A percentile compares a stretch with the other conserved stretches of the same genome.
These are phyloP conservation scores for Pseudogymnoascus sp. DNA, from an alignment of 2,329 filamentous ascomycete genomes.

Conservation along the genomic window DNA sequence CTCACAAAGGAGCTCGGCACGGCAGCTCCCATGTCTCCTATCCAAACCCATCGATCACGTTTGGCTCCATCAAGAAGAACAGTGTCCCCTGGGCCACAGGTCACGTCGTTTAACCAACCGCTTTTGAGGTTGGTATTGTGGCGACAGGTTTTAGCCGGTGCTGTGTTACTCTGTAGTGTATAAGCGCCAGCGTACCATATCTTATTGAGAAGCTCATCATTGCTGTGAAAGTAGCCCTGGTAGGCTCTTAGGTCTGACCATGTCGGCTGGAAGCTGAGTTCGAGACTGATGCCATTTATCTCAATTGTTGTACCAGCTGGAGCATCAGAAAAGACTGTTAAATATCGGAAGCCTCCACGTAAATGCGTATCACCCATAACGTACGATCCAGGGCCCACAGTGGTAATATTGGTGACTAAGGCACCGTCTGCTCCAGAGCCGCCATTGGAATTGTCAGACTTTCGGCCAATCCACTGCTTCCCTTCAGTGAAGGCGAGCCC, in stretches of 20 bases:
- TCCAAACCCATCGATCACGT: slow-evolving; percentile 48
- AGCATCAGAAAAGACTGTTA: slow-evolving; percentile 29
- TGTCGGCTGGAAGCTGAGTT: slow-evolving; percentile 34
- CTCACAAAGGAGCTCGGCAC: slow-evolving; percentile 43
- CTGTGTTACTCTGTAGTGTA: slow-evolving; percentile 21
- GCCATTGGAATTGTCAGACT: slow-evolving; percentile 42
- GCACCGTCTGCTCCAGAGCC: slow-evolving; percentile 39
- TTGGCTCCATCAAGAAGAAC: slow-evolving; percentile 44
- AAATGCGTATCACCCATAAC: slow-evolving; percentile 37
- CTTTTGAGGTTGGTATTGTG: slow-evolving; percentile 22
- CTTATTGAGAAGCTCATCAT: slow-evolving; percentile 28
- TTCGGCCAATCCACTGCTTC: slow-evolving; percentile 40
- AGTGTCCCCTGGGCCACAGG: slow-evolving; percentile 25
- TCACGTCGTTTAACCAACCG: slow-evolving; percentile 33
- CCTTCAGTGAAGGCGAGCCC: slow-evolving; percentile 42
- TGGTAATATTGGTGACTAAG: slow-evolving; percentile 36
- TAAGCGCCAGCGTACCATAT: slow-evolving; percentile 30
- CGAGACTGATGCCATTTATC: slow-evolving; percentile 27
- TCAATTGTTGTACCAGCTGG: slow-evolving; percentile 14
- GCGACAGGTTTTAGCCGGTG: slow-evolving; percentile 26
- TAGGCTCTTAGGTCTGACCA: slow-evolving; percentile 33
- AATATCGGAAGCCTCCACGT: slow-evolving; percentile 45
- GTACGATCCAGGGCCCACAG: slow-evolving; percentile 30
- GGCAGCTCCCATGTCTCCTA: slow-evolving; percentile 49
- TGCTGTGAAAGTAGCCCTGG: slow-evolving; percentile 23